Evolutionary conservation across 2,329 filamentous ascomycete species (phyloP), one percentile per base, ranked within the genome.

Genomic region (Alternaria rosae): DNA sequence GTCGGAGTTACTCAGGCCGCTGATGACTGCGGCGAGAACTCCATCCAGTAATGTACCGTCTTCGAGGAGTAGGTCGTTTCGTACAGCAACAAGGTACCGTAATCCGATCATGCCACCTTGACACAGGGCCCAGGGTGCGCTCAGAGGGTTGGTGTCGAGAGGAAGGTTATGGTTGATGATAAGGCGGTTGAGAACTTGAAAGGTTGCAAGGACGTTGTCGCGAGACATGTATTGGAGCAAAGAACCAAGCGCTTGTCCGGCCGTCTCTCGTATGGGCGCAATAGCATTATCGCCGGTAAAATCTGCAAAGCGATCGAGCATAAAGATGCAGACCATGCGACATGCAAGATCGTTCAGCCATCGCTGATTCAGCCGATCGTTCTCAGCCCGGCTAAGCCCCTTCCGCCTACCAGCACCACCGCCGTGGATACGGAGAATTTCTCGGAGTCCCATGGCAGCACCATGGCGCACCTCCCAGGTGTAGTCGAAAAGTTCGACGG

Each of bases 91-190:
- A 48, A 99, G 88, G 75, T 99, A 99, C 71, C 94, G 88, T 73
- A 99, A 82, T 8, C 95, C 95, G 48, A 98, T 94, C 95, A 99
- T 99, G 65, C 95, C 95, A 68, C 95, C 95, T 78, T 99, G 96
- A 73, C 94, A 97, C 38, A 97, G 92, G 62, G 97, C 93, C 95
- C 95, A 99, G 28, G 93, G 86, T 13, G 91, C 30, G 87, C 87
- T 23, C 90, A 88, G 43, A 44, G 59, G 30, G 23, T 89, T 87
- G 25, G 57, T 62, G 41, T 21, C 95, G 38, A 64, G 42, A 17
- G 67, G 67, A 82, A 68, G 48, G 69, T 97, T 92, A 43, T 90
- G 88, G 76, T 97, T 93, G 88, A 97, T 95, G 38, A 98, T 93
- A 82, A 99, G 91, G 38, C 91, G 88, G 72, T 95, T 91, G 5